Evolutionary conservation across 2,329 filamentous ascomycete genomes (phyloP).

Genomic region (Harringtonia aguacate): DNA sequence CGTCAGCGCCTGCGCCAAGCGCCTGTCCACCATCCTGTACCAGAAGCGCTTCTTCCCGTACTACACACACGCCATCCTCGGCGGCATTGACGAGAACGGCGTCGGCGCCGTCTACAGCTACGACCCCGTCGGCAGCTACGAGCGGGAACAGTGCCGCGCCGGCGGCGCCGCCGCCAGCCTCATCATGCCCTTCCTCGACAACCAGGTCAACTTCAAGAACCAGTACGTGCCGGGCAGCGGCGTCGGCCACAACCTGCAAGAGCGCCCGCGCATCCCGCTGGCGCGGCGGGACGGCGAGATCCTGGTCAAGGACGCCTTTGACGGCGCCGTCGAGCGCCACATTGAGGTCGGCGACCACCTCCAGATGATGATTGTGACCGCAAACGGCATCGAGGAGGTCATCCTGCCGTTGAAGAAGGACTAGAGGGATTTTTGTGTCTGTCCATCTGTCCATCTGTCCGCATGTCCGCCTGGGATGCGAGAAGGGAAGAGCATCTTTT

Average conservation of each 20-base stretch:
- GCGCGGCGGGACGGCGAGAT: constrained; percentile 66
- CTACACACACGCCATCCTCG: constrained; percentile 92
- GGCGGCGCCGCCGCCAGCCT: constrained; percentile 85
- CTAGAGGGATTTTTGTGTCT: constrained; percentile 42
- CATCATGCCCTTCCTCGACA: constrained; percentile 99
- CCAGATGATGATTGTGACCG: constrained; percentile 90
- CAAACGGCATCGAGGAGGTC: constrained; percentile 78
- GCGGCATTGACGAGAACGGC: constrained; percentile 88
- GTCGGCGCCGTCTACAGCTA: constrained; percentile 93
- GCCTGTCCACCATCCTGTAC: constrained; percentile 91
- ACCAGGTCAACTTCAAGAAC: constrained; percentile 99
- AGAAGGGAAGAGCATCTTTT: no score
- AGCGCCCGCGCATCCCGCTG: constrained; percentile 60
- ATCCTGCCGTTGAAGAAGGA: constrained; percentile 82
- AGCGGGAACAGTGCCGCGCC: constrained; percentile 90
- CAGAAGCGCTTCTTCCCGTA: constrained; percentile 98
- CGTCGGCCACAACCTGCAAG: constrained; percentile 67
- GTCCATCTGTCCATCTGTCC: no score
- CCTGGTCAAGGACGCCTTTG: constrained; percentile 93
- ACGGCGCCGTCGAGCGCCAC: constrained; percentile 94
- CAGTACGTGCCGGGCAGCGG: constrained; percentile 87
- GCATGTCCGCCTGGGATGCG: no score
- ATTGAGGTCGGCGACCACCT: constrained; percentile 96
- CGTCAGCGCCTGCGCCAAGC: constrained; percentile 88
- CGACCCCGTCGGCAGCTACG: constrained; percentile 95